Base-by-base conservation (phyloP, 768 basidiomycete species). In the Xerocomellus amylosporus region DNA sequence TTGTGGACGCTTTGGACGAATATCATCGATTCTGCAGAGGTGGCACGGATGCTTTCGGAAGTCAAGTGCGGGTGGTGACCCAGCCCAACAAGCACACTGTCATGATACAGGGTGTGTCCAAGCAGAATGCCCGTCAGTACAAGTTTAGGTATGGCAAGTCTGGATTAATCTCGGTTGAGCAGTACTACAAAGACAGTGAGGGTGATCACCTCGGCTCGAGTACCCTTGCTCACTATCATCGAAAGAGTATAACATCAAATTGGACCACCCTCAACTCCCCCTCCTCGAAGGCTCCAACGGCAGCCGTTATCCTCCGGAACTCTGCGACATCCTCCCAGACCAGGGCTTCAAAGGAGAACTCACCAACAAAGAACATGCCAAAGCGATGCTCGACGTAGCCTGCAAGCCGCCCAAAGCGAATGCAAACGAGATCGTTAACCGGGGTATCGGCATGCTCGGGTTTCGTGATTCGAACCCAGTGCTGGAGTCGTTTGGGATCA, bases 51-150 rank as follows among this genome's bases (percentile, higher is more conserved):
- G 78, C 73, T 1, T 92, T 90, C 58, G 84, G 80, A 26, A 79
- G 74, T 49, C 81, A 86, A 13, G 77, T 92, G 3, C 75, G 89
- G 28, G 75, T 93, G 60, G 79, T 81, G 2, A 79, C 71, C 2
- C 84, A 83, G 66, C 75, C 89, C 10, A 80, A 80, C 13, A 84
- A 87, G 51, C 80, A 69, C 63, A 87, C 87, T 64, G 82, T 85
- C 0, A 78, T 90, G 64, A 87, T 92, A 63, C 82, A 82, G 63
- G 67, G 72, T 3, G 58, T 87, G 2, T 74, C 78, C 12, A 69
- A 74, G 17, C 19, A 54, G 30, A 76, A 55, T 6, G 69, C 80
- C 2, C 64, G 54, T 13, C 63, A 75, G 47, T 15, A 84, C 64
- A 67, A 65, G 3, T 65, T 88, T 3, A 73, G 77, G 8, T 71